Evolutionary conservation across 768 basidiomycete genomes (phyloP).

Genomic region (Tulasnella sp.): DNA sequence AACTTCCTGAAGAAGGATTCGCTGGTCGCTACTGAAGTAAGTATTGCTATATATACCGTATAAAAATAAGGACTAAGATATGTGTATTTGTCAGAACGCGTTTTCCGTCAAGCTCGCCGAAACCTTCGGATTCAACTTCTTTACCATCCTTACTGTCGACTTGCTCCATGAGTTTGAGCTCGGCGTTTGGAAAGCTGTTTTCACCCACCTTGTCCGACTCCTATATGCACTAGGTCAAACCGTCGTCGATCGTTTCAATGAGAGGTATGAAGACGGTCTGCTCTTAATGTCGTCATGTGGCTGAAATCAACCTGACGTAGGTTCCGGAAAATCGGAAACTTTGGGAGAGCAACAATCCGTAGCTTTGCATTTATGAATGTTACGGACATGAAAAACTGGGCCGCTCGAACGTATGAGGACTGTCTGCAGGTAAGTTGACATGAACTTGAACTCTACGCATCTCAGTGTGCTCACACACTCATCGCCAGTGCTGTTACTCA

Average conservation of each 20-base stretch:
- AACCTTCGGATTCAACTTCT: slow-evolving; percentile 27
- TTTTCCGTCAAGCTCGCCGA: slow-evolving; percentile 27
- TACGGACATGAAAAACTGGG: slow-evolving; percentile 11
- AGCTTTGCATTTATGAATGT: neutral
- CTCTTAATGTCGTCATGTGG: neutral
- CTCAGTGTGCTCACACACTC: neutral
- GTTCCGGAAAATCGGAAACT: neutral
- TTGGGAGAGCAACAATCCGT: slow-evolving; percentile 7
- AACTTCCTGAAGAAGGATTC: slow-evolving; percentile 15
- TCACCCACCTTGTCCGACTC: slow-evolving; percentile 33
- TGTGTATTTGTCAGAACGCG: slow-evolving; percentile 32
- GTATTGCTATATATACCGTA: neutral
- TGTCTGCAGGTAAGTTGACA: slow-evolving; percentile 25
- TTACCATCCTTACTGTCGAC: slow-evolving; percentile 30
- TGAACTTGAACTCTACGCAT: neutral
- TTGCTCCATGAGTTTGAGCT: slow-evolving; percentile 39
- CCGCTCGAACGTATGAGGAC: slow-evolving; percentile 27
- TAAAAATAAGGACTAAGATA: too few species aligned
- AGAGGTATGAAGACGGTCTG: neutral
- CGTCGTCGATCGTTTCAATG: neutral
- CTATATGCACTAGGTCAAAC: neutral
- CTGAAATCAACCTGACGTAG: neutral
- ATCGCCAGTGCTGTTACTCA: slow-evolving; percentile 8
- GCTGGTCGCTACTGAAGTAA: slow-evolving; percentile 10
- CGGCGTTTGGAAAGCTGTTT: slow-evolving; percentile 35